A percentile compares a stretch with the other conserved stretches of the same genome.
Conservation (phyloP, 495 filamentous ascomycete species). For the Bacidia rubella region DNA sequence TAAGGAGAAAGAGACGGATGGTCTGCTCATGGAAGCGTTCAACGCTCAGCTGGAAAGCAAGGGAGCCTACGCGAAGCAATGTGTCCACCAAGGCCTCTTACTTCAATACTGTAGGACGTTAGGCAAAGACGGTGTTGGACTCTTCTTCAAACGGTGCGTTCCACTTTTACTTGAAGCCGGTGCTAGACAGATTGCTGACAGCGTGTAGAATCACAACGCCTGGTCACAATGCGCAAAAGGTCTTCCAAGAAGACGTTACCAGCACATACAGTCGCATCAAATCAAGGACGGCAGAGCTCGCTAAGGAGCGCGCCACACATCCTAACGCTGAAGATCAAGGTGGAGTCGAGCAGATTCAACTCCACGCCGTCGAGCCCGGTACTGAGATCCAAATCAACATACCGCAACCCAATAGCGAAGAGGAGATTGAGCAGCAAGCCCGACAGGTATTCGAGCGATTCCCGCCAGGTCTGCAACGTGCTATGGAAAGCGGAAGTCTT, state of each 20-base stretch:
- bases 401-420: conserved; percentile 44
- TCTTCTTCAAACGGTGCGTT: conserved; percentile 79
- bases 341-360: conserved; percentile 91
- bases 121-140: conserved; percentile 70
- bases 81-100: conserved; percentile 84
- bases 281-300: conserved; percentile 63
- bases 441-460: conserved; percentile 76
- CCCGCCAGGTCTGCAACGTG: conserved; percentile 62
- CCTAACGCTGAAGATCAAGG: conserved; percentile 36
- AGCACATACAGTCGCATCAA: conserved; percentile 73
- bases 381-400: conserved; percentile 86
- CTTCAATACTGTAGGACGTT: conserved; percentile 89
- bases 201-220: conserved; percentile 63
- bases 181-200: neutral
- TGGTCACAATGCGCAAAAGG: conserved; percentile 77
- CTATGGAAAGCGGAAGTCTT: conserved; percentile 69
- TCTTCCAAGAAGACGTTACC: conserved; percentile 88
- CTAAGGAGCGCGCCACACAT: conserved; percentile 49
- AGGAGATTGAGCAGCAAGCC: conserved; percentile 49
- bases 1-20: conserved; percentile 80
- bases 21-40: conserved; percentile 79
- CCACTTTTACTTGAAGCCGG: neutral
- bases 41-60: conserved; percentile 64
- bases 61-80: conserved; percentile 66
- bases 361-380: conserved; percentile 89